Evolutionary conservation across 2,329 filamentous ascomycete genomes (phyloP).

Genomic region (Botrytis fabae): DNA sequence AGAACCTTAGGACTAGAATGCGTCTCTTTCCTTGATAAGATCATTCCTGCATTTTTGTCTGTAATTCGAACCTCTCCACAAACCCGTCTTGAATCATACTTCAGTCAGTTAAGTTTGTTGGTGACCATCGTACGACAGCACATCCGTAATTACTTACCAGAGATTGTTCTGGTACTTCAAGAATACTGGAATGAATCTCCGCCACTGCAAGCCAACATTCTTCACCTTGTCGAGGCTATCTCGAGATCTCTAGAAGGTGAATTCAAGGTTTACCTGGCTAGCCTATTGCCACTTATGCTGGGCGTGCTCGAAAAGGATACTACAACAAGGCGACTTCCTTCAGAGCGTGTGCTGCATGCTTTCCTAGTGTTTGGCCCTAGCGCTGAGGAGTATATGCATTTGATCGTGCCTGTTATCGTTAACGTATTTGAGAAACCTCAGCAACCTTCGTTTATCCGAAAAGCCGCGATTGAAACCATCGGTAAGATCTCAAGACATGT

Average conservation of each 20-base stretch:
- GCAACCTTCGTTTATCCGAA: constrained; percentile 76
- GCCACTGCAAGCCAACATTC: constrained; percentile 84
- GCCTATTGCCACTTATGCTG: constrained; percentile 88
- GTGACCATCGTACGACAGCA: constrained; percentile 96
- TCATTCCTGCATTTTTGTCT: constrained; percentile 88
- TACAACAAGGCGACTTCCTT: constrained; percentile 73
- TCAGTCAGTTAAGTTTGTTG: constrained; percentile 90
- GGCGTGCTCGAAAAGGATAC: constrained; percentile 86
- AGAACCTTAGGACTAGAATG: constrained; percentile 94
- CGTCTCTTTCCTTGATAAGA: constrained; percentile 89
- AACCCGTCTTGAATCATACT: constrained; percentile 87
- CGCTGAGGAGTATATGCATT: constrained; percentile 97
- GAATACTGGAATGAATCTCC: constrained; percentile 86
- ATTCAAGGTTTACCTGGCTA: constrained; percentile 94
- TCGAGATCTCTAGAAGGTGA: constrained; percentile 92
- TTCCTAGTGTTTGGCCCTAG: constrained; percentile 96
- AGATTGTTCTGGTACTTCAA: constrained; percentile 81
- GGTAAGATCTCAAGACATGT: constrained; percentile 93
- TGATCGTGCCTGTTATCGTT: constrained; percentile 95
- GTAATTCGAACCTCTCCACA: constrained; percentile 82
- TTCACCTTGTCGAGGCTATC: constrained; percentile 90
- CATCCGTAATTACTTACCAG: constrained; percentile 84
- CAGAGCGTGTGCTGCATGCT: constrained; percentile 88
- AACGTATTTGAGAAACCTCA: constrained; percentile 88
- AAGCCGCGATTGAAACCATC: constrained; percentile 89